Conservation (phyloP, 176 grass and related monocot genomes). For the Aegilops tauschii region DNA sequence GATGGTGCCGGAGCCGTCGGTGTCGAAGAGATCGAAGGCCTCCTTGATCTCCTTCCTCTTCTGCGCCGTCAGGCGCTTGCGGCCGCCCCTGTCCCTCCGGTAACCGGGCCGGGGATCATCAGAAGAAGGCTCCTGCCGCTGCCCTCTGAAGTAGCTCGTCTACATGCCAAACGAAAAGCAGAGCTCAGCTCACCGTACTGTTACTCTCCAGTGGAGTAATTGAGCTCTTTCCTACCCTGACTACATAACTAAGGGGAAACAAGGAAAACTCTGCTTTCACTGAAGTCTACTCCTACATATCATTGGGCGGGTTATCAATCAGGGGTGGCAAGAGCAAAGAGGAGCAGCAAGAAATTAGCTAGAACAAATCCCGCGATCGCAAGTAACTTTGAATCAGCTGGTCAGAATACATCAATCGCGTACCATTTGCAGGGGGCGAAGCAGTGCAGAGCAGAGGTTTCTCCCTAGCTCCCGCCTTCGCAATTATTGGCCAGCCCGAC, state of each 20-base stretch:
- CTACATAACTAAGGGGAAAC: not conserved
- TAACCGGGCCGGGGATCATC: not conserved
- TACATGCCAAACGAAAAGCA: not conserved
- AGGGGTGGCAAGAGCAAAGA: not conserved
- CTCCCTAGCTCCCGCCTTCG: not conserved
- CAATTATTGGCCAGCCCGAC: not conserved
- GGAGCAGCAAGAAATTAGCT: not conserved
- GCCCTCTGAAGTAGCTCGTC: slow-evolving; percentile 13
- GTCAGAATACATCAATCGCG: not conserved
- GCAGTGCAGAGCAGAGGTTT: not conserved
- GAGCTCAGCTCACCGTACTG: not conserved
- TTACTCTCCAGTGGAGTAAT: not conserved
- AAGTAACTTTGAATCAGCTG: not conserved
- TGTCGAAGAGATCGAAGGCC: slow-evolving; percentile 82
- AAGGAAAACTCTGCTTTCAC: not conserved
- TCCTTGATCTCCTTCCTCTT: slow-evolving; percentile 81
- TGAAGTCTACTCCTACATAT: not conserved
- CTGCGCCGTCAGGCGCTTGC: slow-evolving; percentile 42
- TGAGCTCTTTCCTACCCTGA: too few species aligned
- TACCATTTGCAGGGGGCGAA: not conserved
- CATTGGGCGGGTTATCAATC: not conserved
- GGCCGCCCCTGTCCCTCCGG: slow-evolving; percentile 3
- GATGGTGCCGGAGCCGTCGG: slow-evolving; percentile 75
- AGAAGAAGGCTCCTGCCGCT: not conserved
- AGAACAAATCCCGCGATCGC: not conserved